Percentiles rank a stretch among this genome's conserved stretches.
Evolutionary conservation across 768 basidiomycete genomes (phyloP).

Genomic region (Serendipita sp.): DNA sequence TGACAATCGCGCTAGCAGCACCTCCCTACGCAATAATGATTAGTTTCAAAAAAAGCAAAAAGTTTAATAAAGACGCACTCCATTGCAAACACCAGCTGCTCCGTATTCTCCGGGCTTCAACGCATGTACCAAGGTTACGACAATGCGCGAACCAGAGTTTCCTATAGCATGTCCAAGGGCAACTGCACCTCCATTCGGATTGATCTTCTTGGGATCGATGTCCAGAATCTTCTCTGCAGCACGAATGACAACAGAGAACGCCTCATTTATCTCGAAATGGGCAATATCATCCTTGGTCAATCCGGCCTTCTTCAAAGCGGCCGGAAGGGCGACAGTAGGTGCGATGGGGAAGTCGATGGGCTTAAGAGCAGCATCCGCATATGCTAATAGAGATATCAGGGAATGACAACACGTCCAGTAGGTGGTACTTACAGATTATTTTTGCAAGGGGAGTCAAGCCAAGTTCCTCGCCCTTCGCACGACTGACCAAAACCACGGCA

Average conservation of each 20-base stretch:
- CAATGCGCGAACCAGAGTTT: slow-evolving; percentile 86
- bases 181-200: slow-evolving; percentile 86
- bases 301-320: slow-evolving; percentile 76
- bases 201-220: slow-evolving; percentile 78
- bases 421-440: slow-evolving; percentile 62
- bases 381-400: slow-evolving; percentile 38
- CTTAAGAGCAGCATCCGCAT: slow-evolving; percentile 91
- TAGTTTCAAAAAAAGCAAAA: not conserved
- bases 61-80: slow-evolving; percentile 37
- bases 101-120: slow-evolving; percentile 87
- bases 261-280: slow-evolving; percentile 93
- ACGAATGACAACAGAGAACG: slow-evolving; percentile 86
- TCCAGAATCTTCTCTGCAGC: slow-evolving; percentile 79
- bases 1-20: slow-evolving; percentile 78
- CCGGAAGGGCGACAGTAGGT: slow-evolving; percentile 79
- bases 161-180: slow-evolving; percentile 94
- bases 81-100: slow-evolving; percentile 93
- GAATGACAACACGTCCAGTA: slow-evolving; percentile 2
- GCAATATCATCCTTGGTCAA: slow-evolving; percentile 72
- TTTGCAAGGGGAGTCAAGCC: slow-evolving; percentile 88
- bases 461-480: slow-evolving; percentile 80
- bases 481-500: slow-evolving; percentile 87
- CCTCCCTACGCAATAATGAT: slow-evolving; percentile 45
- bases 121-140: slow-evolving; percentile 85
- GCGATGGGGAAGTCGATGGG: slow-evolving; percentile 96